Conservation (phyloP, 805 yeast genomes). For the Pichia heedii region DNA sequence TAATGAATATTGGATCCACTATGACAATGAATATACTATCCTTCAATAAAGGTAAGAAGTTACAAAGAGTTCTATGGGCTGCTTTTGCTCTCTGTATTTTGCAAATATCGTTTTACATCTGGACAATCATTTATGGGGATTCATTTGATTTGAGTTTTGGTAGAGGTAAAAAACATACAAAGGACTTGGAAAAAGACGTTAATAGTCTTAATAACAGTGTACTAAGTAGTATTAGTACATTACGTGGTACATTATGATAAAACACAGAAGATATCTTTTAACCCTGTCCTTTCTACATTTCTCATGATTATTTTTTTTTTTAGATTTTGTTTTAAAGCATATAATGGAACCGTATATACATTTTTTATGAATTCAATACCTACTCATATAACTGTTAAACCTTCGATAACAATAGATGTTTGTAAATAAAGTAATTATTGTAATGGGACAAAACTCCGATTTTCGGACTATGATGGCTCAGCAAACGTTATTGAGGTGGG, state of each 20-base stretch:
- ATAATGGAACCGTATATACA: too few species aligned
- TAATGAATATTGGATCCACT: conserved; percentile 3
- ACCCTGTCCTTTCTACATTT: too few species aligned
- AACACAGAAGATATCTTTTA: too few species aligned
- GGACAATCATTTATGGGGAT: neutral
- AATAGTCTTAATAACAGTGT: conserved; percentile 8
- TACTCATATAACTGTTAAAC: too few species aligned
- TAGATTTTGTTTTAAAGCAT: too few species aligned
- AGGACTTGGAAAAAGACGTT: conserved; percentile 8
- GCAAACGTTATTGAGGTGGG: neutral
- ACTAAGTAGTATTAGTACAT: conserved; percentile 11
- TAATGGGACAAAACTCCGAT: neutral
- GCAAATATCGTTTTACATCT: conserved; percentile 3
- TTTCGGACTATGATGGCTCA: neutral
- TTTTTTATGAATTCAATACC: too few species aligned
- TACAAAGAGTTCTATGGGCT: conserved; percentile 9
- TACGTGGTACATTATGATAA: conserved; percentile 11
- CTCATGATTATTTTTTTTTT: too few species aligned
- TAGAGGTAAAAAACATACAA: neutral
- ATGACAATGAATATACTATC: conserved; percentile 11
- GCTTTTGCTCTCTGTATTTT: conserved; percentile 7
- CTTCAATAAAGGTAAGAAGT: conserved; percentile 3
- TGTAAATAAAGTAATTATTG: too few species aligned
- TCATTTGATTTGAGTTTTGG: neutral
- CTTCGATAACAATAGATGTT: too few species aligned